These are phyloP conservation scores for Allium sativum DNA, from an alignment of 106 monocot genomes.

Conservation along the genomic window DNA sequence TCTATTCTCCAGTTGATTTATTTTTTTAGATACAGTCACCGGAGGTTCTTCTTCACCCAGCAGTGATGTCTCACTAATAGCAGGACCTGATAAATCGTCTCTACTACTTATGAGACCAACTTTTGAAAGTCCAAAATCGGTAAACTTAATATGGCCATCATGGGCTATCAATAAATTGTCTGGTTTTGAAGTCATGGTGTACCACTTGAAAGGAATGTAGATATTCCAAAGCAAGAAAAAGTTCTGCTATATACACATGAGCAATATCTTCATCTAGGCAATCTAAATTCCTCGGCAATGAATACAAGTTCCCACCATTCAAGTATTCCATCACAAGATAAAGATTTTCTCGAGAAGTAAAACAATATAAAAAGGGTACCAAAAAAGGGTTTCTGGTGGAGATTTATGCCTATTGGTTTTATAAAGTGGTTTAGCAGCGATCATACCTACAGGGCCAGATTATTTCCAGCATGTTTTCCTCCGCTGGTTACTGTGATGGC, in stretches of 20 bases:
- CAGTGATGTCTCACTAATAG: constrained; percentile 69
- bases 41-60: constrained; percentile 93
- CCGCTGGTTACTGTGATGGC: constrained; percentile 73
- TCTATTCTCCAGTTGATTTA: constrained; percentile 66
- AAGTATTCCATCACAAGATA: constrained; percentile 67
- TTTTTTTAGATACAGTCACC: constrained; percentile 40
- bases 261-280: constrained; percentile 56
- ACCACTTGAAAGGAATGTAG: constrained; percentile 54
- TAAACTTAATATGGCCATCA: constrained; percentile 89
- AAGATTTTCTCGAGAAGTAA: constrained; percentile 58
- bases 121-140: constrained; percentile 99
- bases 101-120: constrained; percentile 99
- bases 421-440: constrained; percentile 32
- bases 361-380: constrained; percentile 67
- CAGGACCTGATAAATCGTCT: constrained; percentile 93
- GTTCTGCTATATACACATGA: constrained; percentile 41
- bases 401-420: not conserved
- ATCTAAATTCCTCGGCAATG: constrained; percentile 50
- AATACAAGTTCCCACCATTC: constrained; percentile 72
- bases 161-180: constrained; percentile 60
- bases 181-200: constrained; percentile 69
- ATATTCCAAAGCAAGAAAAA: constrained; percentile 82
- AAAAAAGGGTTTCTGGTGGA: constrained; percentile 2
- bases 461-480: constrained; percentile 89
- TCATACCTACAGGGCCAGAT: constrained; percentile 77